phyloP scores from a whole-genome alignment of 78 protist genomes.

The Tieghemostelium lacteum region DNA sequence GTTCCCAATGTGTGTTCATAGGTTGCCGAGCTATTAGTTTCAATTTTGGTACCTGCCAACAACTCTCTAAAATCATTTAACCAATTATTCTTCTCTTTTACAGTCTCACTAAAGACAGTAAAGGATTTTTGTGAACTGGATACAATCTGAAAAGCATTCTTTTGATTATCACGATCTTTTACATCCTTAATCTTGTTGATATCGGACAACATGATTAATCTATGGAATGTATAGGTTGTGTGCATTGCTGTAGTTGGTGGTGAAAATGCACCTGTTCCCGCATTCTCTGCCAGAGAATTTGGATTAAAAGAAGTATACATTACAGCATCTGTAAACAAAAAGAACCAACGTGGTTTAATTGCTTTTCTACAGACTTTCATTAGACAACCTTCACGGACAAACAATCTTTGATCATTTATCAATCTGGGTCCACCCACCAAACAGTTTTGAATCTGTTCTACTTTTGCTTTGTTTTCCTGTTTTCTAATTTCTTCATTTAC shows the following conservation, averaged over 20 bases:
- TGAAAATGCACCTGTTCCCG: background rate
- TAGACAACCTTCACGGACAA: constrained; percentile 75
- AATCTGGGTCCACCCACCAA: constrained; percentile 49
- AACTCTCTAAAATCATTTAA: constrained; percentile 38
- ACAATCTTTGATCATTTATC: constrained; percentile 27
- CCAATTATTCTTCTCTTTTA: constrained; percentile 68
- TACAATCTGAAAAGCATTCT: constrained; percentile 79
- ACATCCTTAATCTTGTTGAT: constrained; percentile 58
- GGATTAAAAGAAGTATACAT: constrained; percentile 24
- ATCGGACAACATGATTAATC: constrained; percentile 28
- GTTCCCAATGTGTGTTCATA: constrained; percentile 1
- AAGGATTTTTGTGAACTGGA: constrained; percentile 67
- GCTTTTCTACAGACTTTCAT: constrained; percentile 80
- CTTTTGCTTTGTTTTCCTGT: constrained; percentile 59
- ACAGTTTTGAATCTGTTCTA: constrained; percentile 44
- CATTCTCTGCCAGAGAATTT: background rate
- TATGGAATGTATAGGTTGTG: constrained; percentile 37
- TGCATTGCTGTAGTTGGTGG: background rate
- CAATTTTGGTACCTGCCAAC: background rate
- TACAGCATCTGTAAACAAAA: constrained; percentile 64
- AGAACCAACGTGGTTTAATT: constrained; percentile 61
- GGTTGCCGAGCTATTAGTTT: background rate
- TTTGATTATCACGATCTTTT: constrained; percentile 50
- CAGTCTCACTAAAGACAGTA: constrained; percentile 57
- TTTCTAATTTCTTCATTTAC: constrained; percentile 65